Evolutionary conservation across 2,329 filamentous ascomycete species (phyloP).

Genomic region (Penicillium sp.): DNA sequence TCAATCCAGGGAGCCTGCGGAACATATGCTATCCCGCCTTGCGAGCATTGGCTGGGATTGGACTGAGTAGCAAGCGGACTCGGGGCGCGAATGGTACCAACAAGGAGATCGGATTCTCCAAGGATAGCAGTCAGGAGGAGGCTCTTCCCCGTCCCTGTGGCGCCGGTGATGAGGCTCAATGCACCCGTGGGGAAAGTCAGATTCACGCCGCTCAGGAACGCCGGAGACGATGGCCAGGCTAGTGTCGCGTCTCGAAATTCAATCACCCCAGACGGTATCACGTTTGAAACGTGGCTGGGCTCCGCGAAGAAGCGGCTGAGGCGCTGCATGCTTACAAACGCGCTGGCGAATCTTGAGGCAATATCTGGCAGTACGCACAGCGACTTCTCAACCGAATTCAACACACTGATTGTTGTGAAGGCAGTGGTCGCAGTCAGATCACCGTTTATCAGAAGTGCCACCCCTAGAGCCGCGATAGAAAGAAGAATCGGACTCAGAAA

Average conservation of each 20-base stretch:
- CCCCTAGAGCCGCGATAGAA: slow-evolving; percentile 61
- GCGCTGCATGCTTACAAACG: slow-evolving; percentile 60
- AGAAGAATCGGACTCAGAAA: slow-evolving; percentile 65
- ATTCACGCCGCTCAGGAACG: slow-evolving; percentile 44
- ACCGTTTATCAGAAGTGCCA: slow-evolving; percentile 58
- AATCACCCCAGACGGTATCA: slow-evolving; percentile 53
- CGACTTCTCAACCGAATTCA: slow-evolving; percentile 62
- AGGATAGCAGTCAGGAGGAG: slow-evolving; percentile 65
- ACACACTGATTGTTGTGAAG: slow-evolving; percentile 68
- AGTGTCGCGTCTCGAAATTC: slow-evolving; percentile 59
- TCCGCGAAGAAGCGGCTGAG: slow-evolving; percentile 63
- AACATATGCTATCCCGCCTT: too few relatives aligned
- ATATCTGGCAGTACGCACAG: slow-evolving; percentile 66
- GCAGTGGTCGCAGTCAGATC: slow-evolving; percentile 63
- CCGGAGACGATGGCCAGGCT: slow-evolving; percentile 55
- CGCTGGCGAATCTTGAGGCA: slow-evolving; percentile 61
- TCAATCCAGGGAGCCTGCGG: slow-evolving; percentile 76
- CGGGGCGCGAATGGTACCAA: slow-evolving; percentile 52
- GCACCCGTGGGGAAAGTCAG: slow-evolving; percentile 62
- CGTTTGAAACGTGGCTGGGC: slow-evolving; percentile 53
- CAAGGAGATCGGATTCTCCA: slow-evolving; percentile 64
- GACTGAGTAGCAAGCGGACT: slow-evolving; percentile 34
- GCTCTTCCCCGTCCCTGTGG: slow-evolving; percentile 71
- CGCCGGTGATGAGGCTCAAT: slow-evolving; percentile 67
- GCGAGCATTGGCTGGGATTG: too few relatives aligned